These are phyloP conservation scores for Cinchona pubescens DNA, from an alignment of 257 asterid genomes.

Conservation along the genomic window DNA sequence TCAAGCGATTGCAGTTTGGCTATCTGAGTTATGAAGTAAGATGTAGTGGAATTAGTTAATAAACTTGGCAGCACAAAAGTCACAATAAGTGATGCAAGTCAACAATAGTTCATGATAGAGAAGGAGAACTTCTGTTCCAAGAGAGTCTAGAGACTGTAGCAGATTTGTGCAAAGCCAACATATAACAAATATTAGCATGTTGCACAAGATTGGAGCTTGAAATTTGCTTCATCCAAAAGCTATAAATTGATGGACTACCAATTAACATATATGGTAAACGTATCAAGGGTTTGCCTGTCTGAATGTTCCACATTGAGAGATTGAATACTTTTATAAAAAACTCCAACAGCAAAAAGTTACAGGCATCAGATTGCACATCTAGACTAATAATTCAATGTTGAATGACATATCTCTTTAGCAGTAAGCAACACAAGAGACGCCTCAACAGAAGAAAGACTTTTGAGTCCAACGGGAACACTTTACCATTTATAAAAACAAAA, in stretches of 20 bases:
- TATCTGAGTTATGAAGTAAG: conserved; percentile 47
- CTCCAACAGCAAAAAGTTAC: neutral
- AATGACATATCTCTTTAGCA: neutral
- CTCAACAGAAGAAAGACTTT: neutral
- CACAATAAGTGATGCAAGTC: neutral
- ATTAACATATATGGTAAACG: neutral
- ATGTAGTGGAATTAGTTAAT: conserved; percentile 8
- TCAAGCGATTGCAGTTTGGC: conserved; percentile 64
- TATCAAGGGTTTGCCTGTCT: neutral
- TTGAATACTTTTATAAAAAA: neutral
- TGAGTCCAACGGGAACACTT: too few relatives aligned
- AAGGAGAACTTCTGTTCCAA: neutral
- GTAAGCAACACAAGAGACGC: neutral
- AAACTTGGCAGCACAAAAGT: neutral
- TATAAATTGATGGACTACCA: neutral
- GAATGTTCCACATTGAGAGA: too few relatives aligned
- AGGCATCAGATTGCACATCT: neutral
- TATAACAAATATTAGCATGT: too few relatives aligned
- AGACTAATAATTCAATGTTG: neutral
- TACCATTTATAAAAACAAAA: too few relatives aligned
- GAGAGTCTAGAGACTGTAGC: neutral
- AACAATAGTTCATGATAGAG: neutral
- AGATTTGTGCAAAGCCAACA: neutral
- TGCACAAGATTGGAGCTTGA: neutral
- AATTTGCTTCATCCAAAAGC: neutral